Conservation (phyloP, 495 filamentous ascomycete species). For the Delitschia confertaspora region DNA sequence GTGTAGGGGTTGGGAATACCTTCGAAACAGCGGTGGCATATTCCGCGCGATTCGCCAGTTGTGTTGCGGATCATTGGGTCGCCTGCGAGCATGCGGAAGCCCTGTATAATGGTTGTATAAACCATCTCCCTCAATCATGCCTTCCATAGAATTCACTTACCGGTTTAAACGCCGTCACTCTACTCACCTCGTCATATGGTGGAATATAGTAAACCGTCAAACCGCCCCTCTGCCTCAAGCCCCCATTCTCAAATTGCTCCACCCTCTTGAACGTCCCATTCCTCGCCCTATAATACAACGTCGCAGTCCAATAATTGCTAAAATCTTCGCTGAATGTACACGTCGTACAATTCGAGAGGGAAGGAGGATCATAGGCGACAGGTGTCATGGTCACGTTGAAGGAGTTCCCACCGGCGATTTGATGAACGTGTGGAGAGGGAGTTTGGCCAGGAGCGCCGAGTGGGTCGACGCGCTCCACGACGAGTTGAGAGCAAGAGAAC, state of each 20-base stretch:
- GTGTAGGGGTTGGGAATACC: constrained; percentile 44
- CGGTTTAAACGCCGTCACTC: constrained; percentile 23
- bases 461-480: constrained; percentile 22
- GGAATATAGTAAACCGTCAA: constrained; percentile 26
- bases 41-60: constrained; percentile 10
- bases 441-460: constrained; percentile 15
- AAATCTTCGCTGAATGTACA: constrained; percentile 24
- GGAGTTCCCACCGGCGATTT: constrained; percentile 18
- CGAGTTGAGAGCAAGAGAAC: constrained; percentile 24
- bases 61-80: constrained; percentile 16
- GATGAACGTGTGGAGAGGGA: constrained; percentile 21
- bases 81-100: constrained; percentile 24
- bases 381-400: constrained; percentile 18
- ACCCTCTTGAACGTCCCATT: constrained; percentile 23
- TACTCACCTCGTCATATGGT: constrained; percentile 21
- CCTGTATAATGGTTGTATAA: no score
- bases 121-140: no score
- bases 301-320: constrained; percentile 24
- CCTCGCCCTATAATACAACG: constrained; percentile 12
- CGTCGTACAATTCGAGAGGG: constrained; percentile 16
- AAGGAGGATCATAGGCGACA: constrained; percentile 10
- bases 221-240: constrained; percentile 11
- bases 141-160: constrained; percentile 4
- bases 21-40: constrained; percentile 43
- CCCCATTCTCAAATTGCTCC: constrained; percentile 17